Evolutionary conservation across 2,329 filamentous ascomycete genomes (phyloP).

Genomic region (Phialophora tarda): DNA sequence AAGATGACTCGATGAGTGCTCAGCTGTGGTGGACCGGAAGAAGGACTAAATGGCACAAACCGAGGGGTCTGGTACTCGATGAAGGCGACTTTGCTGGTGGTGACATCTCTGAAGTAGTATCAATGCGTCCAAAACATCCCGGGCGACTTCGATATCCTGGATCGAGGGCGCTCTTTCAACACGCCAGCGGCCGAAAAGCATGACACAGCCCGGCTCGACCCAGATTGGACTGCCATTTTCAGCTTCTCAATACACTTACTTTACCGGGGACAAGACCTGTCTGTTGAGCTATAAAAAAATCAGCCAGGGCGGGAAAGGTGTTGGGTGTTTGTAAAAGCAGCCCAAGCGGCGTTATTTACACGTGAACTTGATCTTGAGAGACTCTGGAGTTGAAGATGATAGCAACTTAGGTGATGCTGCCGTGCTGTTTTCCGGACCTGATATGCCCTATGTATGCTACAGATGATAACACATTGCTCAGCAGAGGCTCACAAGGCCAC

Average conservation of each 20-base stretch:
- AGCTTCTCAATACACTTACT: conserved; percentile 1
- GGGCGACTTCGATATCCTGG: no score
- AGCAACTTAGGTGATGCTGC: neutral
- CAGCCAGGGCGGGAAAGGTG: neutral
- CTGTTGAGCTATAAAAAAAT: neutral
- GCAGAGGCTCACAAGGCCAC: neutral
- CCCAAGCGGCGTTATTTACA: neutral
- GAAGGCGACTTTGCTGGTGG: neutral
- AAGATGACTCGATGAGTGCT: neutral
- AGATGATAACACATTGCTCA: conserved; percentile 4
- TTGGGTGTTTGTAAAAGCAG: neutral
- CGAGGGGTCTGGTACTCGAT: neutral
- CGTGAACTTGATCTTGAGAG: neutral
- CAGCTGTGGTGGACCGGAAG: neutral
- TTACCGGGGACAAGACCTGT: neutral
- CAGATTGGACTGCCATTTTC: neutral
- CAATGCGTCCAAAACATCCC: no score
- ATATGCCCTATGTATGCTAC: neutral
- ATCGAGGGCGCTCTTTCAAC: no score
- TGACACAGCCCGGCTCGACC: neutral
- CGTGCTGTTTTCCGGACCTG: neutral
- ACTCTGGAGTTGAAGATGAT: neutral
- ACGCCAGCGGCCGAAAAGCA: neutral
- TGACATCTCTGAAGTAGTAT: no score
- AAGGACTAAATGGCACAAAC: neutral